Evolutionary conservation across 441 rosid species (phyloP), one percentile per base, ranked within the genome.

Genomic region (Dalechampia spathulata): DNA sequence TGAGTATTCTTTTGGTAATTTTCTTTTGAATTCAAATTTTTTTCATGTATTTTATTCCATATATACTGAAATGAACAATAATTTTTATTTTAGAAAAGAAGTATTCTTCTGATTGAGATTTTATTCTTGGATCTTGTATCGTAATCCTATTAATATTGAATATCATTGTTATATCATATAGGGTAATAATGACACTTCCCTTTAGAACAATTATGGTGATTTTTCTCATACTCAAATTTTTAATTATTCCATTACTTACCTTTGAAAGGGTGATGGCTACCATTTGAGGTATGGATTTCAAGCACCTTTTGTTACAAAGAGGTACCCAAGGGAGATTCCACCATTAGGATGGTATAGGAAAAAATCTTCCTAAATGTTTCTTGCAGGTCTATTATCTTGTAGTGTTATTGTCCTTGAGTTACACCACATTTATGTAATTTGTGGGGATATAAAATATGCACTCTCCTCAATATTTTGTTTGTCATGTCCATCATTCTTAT

Each of bases 111-210:
- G 34, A 69, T 77, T 55, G 89, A 93, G 62, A 65, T 83, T 47
- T 59, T 91, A 54, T 85, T 73, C 69, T 57, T 69, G 0, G 84
- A 79, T 57, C 96, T 95, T 46, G 51, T 75, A 30, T 69, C 57
- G 73, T 68, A 43, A 68, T 77, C 38, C 51, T 70, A 19, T 81
- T 71, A 23, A 41, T 76, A 64, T 81, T 91, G 64, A 87, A 91
- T 64, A 76, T 72, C 41, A 70, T 84, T 58, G 82, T 90, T 58
- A 61, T 72, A 58, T 73, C 82, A 62, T 83, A 86, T 58, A 85
- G 92, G 19, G 81, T 83, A 63, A 91, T 88, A 2, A 75, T 83
- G 54, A 86, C 96, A 26, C 81, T 87, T 72, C 98, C 95, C 25
- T 81, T 83, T 52, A 81, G 95, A 72, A 86, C 95, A 63, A 66